Conservation (phyloP, 208 protist genomes). For the Leishmania gerbilli region DNA sequence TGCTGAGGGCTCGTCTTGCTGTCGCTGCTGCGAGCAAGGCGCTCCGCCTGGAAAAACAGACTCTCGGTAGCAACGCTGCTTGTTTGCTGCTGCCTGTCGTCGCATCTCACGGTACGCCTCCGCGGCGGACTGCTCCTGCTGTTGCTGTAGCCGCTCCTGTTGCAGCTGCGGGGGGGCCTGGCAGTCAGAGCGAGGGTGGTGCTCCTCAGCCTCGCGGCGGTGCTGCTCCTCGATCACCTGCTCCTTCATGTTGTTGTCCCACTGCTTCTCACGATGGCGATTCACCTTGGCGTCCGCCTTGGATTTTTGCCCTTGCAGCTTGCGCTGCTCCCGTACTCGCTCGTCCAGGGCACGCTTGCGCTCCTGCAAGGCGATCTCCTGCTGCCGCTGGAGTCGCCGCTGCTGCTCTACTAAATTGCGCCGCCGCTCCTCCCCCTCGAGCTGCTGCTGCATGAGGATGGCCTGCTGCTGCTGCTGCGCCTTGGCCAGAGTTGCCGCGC, state of each 20-base stretch:
- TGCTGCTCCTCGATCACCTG: conserved; percentile 33
- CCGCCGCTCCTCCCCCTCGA: conserved; percentile 49
- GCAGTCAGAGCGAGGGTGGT: conserved; percentile 5
- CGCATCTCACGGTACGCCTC: conserved; percentile 83
- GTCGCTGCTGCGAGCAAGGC: background rate
- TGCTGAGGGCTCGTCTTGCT: conserved; percentile 5
- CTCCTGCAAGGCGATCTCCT: conserved; percentile 51
- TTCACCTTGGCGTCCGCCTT: conserved; percentile 52
- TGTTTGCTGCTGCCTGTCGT: conserved; percentile 77
- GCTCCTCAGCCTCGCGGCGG: conserved; percentile 30
- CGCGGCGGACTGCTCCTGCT: conserved; percentile 27
- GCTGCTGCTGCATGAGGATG: conserved; percentile 56
- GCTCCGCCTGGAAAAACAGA: conserved; percentile 7
- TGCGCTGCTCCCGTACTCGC: conserved; percentile 69
- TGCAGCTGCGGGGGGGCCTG: conserved; percentile 13
- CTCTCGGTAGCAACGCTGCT: conserved; percentile 60
- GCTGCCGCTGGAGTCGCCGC: conserved; percentile 45
- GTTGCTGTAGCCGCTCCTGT: conserved; percentile 20
- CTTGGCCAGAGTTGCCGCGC: conserved; percentile 43
- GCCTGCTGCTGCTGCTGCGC: conserved; percentile 46
- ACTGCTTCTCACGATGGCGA: conserved; percentile 70
- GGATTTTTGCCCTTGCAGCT: conserved; percentile 38
- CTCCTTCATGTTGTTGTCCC: conserved; percentile 71
- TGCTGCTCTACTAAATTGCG: conserved; percentile 53
- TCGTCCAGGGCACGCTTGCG: conserved; percentile 66